Conservation (phyloP, 1,284 basidiomycete species). For the Lentinula novae-zelandiae region DNA sequence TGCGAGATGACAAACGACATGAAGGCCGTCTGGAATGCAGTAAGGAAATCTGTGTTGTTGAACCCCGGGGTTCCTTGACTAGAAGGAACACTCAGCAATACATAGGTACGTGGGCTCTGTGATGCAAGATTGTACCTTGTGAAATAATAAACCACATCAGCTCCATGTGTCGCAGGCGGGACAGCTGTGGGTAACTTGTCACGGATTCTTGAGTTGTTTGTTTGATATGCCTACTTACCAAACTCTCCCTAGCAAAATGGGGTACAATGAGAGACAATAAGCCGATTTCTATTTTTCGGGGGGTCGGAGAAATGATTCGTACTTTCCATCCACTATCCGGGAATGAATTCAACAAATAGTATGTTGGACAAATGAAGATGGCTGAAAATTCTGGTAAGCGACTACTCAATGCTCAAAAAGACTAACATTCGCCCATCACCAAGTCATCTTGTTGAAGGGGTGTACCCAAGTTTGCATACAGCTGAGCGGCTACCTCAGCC, state of each 20-base stretch:
- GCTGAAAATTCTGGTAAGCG: no score
- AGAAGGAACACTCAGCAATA: background rate
- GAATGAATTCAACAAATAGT: conserved; percentile 19
- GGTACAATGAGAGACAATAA: background rate
- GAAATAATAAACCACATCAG: conserved; percentile 20
- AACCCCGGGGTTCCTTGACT: conserved; percentile 9
- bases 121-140: background rate
- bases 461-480: conserved; percentile 18
- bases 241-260: background rate
- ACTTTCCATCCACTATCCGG: conserved; percentile 17
- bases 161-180: conserved; percentile 19
- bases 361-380: conserved; percentile 20
- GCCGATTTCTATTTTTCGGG: background rate
- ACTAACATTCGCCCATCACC: conserved; percentile 29
- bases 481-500: conserved; percentile 10
- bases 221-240: background rate
- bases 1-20: conserved; percentile 17
- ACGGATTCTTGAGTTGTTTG: no score
- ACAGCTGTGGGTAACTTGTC: conserved; percentile 12
- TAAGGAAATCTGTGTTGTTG: conserved; percentile 22
- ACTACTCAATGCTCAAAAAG: background rate
- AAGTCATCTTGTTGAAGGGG: conserved; percentile 20
- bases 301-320: background rate
- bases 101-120: background rate
- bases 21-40: conserved; percentile 23